phyloP scores from a whole-genome alignment of 495 filamentous ascomycete species.

The Aspergillus campestris region DNA sequence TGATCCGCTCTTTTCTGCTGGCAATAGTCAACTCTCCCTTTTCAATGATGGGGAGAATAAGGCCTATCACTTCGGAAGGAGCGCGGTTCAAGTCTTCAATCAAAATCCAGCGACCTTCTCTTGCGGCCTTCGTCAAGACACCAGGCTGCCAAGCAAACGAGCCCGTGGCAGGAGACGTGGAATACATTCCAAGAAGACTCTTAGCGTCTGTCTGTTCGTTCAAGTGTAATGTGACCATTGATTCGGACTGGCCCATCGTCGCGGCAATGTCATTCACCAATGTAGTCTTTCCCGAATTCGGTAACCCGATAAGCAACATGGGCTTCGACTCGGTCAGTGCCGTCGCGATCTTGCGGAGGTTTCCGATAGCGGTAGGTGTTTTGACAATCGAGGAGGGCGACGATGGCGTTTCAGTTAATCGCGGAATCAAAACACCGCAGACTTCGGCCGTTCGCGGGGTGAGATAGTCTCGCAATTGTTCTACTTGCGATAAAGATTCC shows the following conservation, averaged over 20 bases:
- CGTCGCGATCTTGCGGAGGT: conserved; percentile 58
- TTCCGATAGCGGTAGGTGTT: conserved; percentile 61
- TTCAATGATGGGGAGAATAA: conserved; percentile 84
- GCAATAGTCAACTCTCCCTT: conserved; percentile 78
- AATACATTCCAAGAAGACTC: conserved; percentile 86
- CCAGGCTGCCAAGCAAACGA: conserved; percentile 91
- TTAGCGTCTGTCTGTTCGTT: conserved; percentile 98
- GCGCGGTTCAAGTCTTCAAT: conserved; percentile 96
- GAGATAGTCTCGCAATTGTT: conserved; percentile 34
- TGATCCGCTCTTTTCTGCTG: conserved; percentile 74
- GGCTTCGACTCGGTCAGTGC: conserved; percentile 58
- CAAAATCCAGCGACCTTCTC: conserved; percentile 89
- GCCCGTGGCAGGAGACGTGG: conserved; percentile 72
- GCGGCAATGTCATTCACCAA: conserved; percentile 75
- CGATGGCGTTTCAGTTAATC: conserved; percentile 40
- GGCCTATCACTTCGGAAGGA: conserved; percentile 89
- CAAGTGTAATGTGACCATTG: conserved; percentile 84
- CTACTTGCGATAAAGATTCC: conserved; percentile 20
- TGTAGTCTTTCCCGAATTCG: conserved; percentile 86
- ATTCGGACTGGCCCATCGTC: conserved; percentile 59
- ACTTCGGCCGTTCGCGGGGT: conserved; percentile 45
- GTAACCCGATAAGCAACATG: conserved; percentile 70
- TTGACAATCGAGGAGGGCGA: conserved; percentile 51
- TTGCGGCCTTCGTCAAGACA: conserved; percentile 85
- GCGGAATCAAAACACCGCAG: conserved; percentile 59